Evolutionary conservation across 73 alveolate species (phyloP).

Genomic region (Blepharisma stoltei): DNA sequence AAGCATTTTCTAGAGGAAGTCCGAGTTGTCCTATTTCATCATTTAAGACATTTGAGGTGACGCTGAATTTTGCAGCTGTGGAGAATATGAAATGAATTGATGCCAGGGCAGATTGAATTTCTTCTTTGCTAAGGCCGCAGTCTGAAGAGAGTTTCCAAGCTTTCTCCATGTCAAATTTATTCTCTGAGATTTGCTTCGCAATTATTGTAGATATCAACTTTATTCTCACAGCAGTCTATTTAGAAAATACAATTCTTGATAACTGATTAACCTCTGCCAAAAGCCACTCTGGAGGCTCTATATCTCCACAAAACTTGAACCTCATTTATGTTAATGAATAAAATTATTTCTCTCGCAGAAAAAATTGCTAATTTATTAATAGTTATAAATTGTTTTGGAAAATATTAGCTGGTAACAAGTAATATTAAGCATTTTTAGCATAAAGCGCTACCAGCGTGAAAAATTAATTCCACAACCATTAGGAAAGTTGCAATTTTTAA

Average conservation of each 20-base stretch:
- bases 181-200: slow-evolving; percentile 4
- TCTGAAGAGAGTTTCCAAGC: slow-evolving; percentile 25
- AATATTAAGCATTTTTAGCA: too few species aligned
- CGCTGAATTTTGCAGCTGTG: slow-evolving; percentile 3
- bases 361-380: too few species aligned
- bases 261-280: slow-evolving; percentile 12
- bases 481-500: too few species aligned
- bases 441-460: too few species aligned
- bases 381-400: too few species aligned
- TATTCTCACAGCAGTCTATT: slow-evolving; percentile 13
- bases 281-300: slow-evolving; percentile 27
- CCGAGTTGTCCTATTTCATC: slow-evolving; percentile 28
- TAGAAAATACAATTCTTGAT: slow-evolving; percentile 8
- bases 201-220: not conserved
- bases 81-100: slow-evolving; percentile 18
- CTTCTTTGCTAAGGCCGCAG: slow-evolving; percentile 5
- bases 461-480: too few species aligned
- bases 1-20: slow-evolving; percentile 28
- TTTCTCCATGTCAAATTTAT: slow-evolving; percentile 17
- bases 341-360: not conserved
- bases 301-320: slow-evolving; percentile 30
- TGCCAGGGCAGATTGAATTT: slow-evolving; percentile 22
- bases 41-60: not conserved
- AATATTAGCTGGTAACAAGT: too few species aligned
- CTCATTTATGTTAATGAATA: not conserved